Conservation (phyloP, 176 grass and related monocot species). For the Oryza meridionalis region DNA sequence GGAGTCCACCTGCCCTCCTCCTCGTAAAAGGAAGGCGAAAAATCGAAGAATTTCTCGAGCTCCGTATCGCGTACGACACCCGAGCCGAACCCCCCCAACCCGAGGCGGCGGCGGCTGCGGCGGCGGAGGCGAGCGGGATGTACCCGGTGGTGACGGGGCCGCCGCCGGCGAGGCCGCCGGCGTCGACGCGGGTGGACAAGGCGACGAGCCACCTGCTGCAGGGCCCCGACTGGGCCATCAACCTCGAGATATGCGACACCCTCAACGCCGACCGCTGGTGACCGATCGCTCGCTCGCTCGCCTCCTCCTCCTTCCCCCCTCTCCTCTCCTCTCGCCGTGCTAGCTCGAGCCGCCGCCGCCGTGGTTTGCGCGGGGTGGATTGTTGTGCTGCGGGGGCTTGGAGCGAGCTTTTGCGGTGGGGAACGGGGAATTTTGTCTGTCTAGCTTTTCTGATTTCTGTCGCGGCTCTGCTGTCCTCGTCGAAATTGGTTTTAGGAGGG, state of each 20-base stretch:
- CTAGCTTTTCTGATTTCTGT: neutral
- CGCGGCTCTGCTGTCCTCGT: neutral
- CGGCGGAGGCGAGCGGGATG: conserved; percentile 14
- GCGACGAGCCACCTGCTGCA: conserved; percentile 90
- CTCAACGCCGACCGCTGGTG: conserved; percentile 86
- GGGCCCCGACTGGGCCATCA: conserved; percentile 93
- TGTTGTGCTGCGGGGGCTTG: neutral
- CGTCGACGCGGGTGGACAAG: conserved; percentile 79
- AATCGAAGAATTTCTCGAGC: conserved; percentile 50
- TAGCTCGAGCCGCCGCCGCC: neutral
- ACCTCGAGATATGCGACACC: conserved; percentile 93
- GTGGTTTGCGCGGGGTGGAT: neutral
- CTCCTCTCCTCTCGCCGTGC: neutral
- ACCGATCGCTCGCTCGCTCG: conserved; percentile 3
- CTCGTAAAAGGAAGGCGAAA: conserved; percentile 21
- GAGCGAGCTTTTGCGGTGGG: neutral
- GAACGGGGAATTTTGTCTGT: neutral
- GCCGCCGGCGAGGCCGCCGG: conserved; percentile 45
- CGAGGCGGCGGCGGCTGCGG: neutral
- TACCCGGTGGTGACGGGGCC: conserved; percentile 39
- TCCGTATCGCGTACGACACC: conserved; percentile 41
- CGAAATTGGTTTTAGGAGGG: neutral
- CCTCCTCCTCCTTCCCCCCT: neutral
- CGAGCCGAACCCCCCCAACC: neutral
- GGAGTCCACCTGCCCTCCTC: conserved; percentile 21